phyloP scores from a whole-genome alignment of 1,139 yeast species.

The Tardiomyces depauwii region DNA sequence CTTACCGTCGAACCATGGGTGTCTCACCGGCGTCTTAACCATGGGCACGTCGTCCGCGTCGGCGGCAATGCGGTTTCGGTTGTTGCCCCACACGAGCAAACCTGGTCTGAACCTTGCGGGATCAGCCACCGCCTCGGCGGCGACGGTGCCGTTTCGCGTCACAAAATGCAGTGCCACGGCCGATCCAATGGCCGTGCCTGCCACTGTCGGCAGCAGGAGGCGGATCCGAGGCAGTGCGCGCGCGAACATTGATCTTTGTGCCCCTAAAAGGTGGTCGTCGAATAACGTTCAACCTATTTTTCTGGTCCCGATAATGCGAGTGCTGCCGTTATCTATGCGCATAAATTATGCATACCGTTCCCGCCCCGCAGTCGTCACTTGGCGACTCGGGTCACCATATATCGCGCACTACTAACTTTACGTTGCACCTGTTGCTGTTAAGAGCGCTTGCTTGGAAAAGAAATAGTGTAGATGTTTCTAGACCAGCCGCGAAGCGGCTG shows the following conservation, averaged over 20 bases:
- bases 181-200: neutral
- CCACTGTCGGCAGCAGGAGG: neutral
- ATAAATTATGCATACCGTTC: too few relatives aligned
- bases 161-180: neutral
- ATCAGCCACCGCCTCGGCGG: neutral
- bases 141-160: neutral
- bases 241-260: neutral
- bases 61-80: slow-evolving; percentile 21
- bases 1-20: slow-evolving; percentile 53
- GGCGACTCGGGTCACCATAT: too few relatives aligned
- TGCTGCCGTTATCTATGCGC: too few relatives aligned
- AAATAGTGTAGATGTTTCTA: too few relatives aligned
- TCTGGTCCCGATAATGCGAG: too few relatives aligned
- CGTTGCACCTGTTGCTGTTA: too few relatives aligned
- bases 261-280: too few relatives aligned
- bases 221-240: neutral
- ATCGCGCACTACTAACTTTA: too few relatives aligned
- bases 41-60: slow-evolving; percentile 14
- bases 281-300: too few relatives aligned
- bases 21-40: slow-evolving; percentile 45
- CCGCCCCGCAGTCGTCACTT: too few relatives aligned
- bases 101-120: slow-evolving; percentile 2
- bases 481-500: too few relatives aligned
- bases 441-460: too few relatives aligned
- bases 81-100: slow-evolving; percentile 16